phyloP scores from a whole-genome alignment of 768 basidiomycete species.

The Austroboletus eburneus region DNA sequence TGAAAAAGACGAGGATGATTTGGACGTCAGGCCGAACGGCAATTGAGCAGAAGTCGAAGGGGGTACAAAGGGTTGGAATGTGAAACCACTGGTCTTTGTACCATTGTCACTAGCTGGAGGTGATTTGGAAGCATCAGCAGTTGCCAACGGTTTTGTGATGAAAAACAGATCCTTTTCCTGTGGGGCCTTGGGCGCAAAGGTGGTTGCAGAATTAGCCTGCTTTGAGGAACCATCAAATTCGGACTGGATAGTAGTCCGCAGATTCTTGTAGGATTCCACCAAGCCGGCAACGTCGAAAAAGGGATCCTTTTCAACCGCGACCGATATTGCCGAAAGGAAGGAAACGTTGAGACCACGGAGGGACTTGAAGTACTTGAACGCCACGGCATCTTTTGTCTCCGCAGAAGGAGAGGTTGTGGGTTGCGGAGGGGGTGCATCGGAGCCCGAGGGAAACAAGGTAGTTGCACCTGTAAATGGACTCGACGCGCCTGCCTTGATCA shows the following conservation, averaged over 20 bases:
- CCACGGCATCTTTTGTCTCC: constrained; percentile 29
- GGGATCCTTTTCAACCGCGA: constrained; percentile 62
- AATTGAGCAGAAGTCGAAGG: constrained; percentile 12
- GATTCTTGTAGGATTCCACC: constrained; percentile 54
- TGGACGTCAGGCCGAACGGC: constrained; percentile 16
- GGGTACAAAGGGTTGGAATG: constrained; percentile 24
- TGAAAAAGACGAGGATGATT: constrained; percentile 10
- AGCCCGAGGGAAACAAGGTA: constrained; percentile 21
- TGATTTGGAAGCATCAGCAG: constrained; percentile 12
- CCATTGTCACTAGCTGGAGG: constrained; percentile 17
- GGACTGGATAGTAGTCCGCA: constrained; percentile 52
- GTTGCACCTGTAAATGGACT: constrained; percentile 12
- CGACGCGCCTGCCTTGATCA: constrained; percentile 19
- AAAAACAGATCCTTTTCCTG: constrained; percentile 19
- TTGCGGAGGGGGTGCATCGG: constrained; percentile 19
- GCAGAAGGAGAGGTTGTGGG: constrained; percentile 14
- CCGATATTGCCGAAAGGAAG: constrained; percentile 52
- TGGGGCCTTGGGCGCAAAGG: constrained; percentile 7
- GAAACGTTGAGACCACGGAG: constrained; percentile 75
- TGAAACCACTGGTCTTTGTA: constrained; percentile 19
- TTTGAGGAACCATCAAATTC: constrained; percentile 50
- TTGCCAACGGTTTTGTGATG: constrained; percentile 35
- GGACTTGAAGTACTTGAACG: constrained; percentile 58
- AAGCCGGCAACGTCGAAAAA: constrained; percentile 60
- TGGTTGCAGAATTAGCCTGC: constrained; percentile 9